Evolutionary conservation across 352 stramenopile species (phyloP).

Genomic region (Globisporangium viniferum): DNA sequence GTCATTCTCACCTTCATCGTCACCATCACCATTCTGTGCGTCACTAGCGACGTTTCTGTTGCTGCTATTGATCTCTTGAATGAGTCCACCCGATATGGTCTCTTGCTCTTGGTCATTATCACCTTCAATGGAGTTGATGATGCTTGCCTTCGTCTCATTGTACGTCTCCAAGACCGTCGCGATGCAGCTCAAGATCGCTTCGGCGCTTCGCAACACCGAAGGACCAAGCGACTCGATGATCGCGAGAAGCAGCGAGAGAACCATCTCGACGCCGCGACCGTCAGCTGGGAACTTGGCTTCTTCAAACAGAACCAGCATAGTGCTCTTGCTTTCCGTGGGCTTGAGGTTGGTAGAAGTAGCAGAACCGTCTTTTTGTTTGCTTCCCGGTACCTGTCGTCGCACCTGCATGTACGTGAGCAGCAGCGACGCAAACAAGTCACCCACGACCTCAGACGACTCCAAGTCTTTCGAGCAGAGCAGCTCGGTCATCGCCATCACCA

Average conservation of each 20-base stretch:
- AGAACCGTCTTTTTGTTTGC: slow-evolving; percentile 3
- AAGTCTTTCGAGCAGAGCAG: slow-evolving; percentile 62
- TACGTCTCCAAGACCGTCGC: slow-evolving; percentile 70
- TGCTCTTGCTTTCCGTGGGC: neutral
- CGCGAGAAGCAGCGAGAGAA: slow-evolving; percentile 57
- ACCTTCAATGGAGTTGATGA: neutral
- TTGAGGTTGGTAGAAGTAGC: neutral
- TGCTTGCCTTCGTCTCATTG: slow-evolving; percentile 12
- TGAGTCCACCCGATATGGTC: neutral
- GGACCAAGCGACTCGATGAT: slow-evolving; percentile 74
- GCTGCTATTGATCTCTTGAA: slow-evolving; percentile 10
- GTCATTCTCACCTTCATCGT: slow-evolving; percentile 48
- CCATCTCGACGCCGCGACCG: slow-evolving; percentile 42
- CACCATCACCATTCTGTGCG: slow-evolving; percentile 8
- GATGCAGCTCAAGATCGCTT: slow-evolving; percentile 65
- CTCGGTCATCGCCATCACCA: slow-evolving; percentile 49
- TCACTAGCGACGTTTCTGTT: neutral
- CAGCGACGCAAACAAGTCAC: slow-evolving; percentile 72
- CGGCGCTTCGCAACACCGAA: slow-evolving; percentile 68
- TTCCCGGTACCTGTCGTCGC: neutral
- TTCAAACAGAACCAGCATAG: slow-evolving; percentile 24
- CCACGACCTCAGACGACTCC: slow-evolving; percentile 59
- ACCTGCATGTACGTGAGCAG: slow-evolving; percentile 78
- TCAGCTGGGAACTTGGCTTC: slow-evolving; percentile 32
- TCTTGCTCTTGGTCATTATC: neutral